Percentiles rank a stretch among this genome's conserved stretches.
phyloP scores from a whole-genome alignment of 345 rosid species.

The Eucalyptus globulus region DNA sequence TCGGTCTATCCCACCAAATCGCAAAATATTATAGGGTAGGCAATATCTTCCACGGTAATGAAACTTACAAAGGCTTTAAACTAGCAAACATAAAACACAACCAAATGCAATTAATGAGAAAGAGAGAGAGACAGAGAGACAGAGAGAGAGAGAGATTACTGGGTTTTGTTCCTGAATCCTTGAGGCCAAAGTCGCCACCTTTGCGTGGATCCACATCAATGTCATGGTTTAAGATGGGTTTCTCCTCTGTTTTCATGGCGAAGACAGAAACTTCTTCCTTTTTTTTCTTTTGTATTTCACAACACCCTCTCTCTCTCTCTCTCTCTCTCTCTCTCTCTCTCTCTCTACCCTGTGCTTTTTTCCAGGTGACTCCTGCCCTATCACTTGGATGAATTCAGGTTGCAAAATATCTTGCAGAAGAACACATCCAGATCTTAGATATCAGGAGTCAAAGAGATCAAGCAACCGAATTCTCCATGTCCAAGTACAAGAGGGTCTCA shows the following conservation, averaged over 20 bases:
- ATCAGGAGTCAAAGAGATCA: background rate
- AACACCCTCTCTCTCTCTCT: background rate
- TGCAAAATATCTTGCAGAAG: background rate
- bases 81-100: background rate
- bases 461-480: background rate
- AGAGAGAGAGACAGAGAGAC: background rate
- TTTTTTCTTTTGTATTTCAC: background rate
- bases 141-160: background rate
- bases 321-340: background rate
- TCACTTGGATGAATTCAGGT: background rate
- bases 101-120: background rate
- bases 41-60: background rate
- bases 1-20: background rate
- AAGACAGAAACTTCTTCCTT: background rate
- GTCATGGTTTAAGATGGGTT: background rate
- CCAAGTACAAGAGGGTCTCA: background rate
- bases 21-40: background rate
- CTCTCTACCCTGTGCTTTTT: background rate
- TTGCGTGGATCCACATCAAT: background rate
- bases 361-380: background rate
- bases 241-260: background rate
- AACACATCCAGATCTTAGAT: background rate
- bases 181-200: background rate
- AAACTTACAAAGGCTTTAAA: background rate
- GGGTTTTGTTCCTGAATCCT: background rate